Percentiles rank a stretch among this genome's conserved stretches.
These are phyloP conservation scores for Mollisiaceae sp. DNA, from an alignment of 2,329 filamentous ascomycete genomes.

Conservation along the genomic window DNA sequence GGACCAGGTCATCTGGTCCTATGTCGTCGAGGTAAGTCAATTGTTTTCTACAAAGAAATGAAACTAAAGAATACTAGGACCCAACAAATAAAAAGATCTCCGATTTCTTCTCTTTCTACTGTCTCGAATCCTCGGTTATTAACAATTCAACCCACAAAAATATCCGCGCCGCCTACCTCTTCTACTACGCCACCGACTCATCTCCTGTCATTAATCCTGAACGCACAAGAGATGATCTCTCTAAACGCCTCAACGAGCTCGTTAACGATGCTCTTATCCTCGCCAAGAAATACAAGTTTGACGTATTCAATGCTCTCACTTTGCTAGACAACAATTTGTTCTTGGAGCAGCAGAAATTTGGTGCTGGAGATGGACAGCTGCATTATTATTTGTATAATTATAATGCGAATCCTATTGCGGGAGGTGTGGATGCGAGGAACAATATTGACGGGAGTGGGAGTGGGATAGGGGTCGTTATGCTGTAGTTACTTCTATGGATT, in stretches of 20 bases:
- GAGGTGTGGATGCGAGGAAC: constrained; percentile 83
- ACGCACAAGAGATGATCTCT: constrained; percentile 63
- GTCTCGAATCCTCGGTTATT: constrained; percentile 91
- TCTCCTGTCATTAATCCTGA: constrained; percentile 65
- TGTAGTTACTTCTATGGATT: constrained; percentile 47
- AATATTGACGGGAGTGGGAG: constrained; percentile 79
- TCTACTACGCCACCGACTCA: constrained; percentile 88
- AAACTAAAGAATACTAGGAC: constrained; percentile 48
- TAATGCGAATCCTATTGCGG: constrained; percentile 80
- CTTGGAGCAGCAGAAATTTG: constrained; percentile 92
- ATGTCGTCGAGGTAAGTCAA: constrained; percentile 76
- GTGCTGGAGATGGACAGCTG: constrained; percentile 89
- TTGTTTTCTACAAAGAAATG: background rate
- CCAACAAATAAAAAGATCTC: constrained; percentile 78
- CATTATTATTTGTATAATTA: constrained; percentile 99
- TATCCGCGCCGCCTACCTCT: constrained; percentile 91
- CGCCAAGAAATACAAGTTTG: constrained; percentile 83
- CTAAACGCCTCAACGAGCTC: constrained; percentile 79
- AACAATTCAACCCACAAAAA: constrained; percentile 76
- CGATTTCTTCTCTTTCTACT: constrained; percentile 97
- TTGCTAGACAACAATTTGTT: constrained; percentile 94
- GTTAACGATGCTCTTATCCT: constrained; percentile 86
- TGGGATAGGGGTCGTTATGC: constrained; percentile 88
- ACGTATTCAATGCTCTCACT: constrained; percentile 96
- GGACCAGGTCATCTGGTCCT: constrained; percentile 91